Percentiles rank a stretch among this genome's conserved stretches.
These are phyloP conservation scores for Aspergillus persii DNA, from an alignment of 2,329 filamentous ascomycete species.

Conservation along the genomic window DNA sequence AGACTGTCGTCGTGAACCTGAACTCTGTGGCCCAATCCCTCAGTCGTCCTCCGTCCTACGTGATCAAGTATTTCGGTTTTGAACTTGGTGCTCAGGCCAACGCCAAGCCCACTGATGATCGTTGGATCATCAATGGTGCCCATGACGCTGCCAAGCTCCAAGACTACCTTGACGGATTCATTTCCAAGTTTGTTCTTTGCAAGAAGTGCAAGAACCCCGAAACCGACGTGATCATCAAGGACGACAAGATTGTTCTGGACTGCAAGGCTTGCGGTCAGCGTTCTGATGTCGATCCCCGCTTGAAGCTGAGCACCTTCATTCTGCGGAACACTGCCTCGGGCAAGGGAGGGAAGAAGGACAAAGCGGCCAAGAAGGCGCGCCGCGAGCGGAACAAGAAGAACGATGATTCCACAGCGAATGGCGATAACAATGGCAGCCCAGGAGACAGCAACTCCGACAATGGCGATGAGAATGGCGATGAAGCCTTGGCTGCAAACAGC, in stretches of 20 bases:
- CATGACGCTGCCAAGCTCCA: conserved; percentile 94
- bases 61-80: conserved; percentile 99
- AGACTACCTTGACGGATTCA: conserved; percentile 97
- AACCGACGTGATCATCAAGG: conserved; percentile 93
- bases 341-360: conserved; percentile 95
- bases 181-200: conserved; percentile 97
- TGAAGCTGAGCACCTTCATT: conserved; percentile 97
- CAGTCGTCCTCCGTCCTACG: conserved; percentile 85
- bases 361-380: conserved; percentile 88
- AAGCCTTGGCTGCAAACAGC: conserved; percentile 69
- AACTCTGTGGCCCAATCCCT: conserved; percentile 90
- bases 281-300: conserved; percentile 82
- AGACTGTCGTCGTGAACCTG: conserved; percentile 96
- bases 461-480: conserved; percentile 63
- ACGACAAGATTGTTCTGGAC: conserved; percentile 85
- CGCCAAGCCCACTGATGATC: conserved; percentile 93
- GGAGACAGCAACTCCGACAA: conserved; percentile 65
- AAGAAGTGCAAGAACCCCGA: conserved; percentile 99
- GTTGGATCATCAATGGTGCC: conserved; percentile 99
- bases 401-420: conserved; percentile 51
- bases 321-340: conserved; percentile 81
- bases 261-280: conserved; percentile 98
- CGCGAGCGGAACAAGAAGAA: conserved; percentile 69
- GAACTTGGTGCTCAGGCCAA: conserved; percentile 98
- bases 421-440: conserved; percentile 59